A percentile compares a stretch with the other conserved stretches of the same genome.
These are phyloP conservation scores for Alisma plantagoaquatica DNA, from an alignment of 106 monocot species.

Conservation along the genomic window DNA sequence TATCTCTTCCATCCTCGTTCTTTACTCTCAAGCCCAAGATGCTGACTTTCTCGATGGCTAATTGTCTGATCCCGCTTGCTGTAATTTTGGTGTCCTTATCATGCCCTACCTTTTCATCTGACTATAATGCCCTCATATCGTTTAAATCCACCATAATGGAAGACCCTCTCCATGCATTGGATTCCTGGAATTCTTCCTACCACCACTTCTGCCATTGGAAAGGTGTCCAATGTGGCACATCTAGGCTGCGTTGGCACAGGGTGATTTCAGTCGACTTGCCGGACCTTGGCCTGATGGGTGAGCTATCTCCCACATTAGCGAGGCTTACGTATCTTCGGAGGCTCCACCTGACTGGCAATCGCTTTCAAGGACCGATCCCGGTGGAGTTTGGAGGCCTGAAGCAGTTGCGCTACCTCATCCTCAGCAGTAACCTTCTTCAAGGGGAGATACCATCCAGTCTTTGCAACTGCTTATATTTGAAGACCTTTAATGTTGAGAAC, in stretches of 20 bases:
- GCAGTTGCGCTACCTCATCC: neutral
- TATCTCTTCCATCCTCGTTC: no score
- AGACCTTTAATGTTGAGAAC: neutral
- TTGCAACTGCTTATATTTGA: neutral
- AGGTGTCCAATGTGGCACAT: conserved; percentile 1
- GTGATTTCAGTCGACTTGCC: conserved; percentile 3
- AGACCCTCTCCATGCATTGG: conserved; percentile 3
- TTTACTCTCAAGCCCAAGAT: no score
- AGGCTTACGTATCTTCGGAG: conserved; percentile 11
- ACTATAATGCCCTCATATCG: conserved; percentile 7
- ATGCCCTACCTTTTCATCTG: no score
- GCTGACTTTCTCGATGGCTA: no score
- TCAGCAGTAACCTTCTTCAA: conserved; percentile 7
- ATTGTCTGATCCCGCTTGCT: no score
- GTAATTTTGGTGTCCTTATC: no score
- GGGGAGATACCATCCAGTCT: conserved; percentile 5
- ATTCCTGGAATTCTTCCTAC: conserved; percentile 2
- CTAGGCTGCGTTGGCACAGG: no score
- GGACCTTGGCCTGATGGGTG: conserved; percentile 2
- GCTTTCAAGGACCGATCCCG: conserved; percentile 14
- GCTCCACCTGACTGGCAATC: conserved; percentile 14
- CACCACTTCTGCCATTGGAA: conserved; percentile 2
- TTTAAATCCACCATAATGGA: neutral
- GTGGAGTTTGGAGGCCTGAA: neutral
- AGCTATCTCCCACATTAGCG: conserved; percentile 5